Evolutionary conservation across 768 basidiomycete species (phyloP), one percentile per base, ranked within the genome.

Genomic region (Mycena crocata): DNA sequence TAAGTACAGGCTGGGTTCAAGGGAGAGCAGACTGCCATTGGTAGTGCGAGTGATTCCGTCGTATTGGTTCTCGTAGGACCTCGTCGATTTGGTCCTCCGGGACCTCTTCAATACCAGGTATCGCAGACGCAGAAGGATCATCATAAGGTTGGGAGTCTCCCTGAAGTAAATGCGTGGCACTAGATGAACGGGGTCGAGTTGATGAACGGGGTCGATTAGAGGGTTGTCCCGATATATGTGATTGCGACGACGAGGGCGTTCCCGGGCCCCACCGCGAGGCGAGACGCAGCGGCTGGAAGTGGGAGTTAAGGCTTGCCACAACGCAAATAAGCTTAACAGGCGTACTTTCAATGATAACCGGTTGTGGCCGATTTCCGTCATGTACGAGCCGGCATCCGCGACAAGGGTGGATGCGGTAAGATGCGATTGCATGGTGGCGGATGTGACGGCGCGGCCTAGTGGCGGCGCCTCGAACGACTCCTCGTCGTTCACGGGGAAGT

Each of bases 371-470:
- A 32, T 58, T 39, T 60, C 24, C n/a, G 49, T 62, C 42, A 52
- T 55, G 54, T 46, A 24, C 0, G 73, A 73, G 14, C 74, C 74
- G 28, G 66, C 64, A 49, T 72, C 72, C 3, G 74, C 74, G 32
- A 75, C 74, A 0, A 75, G 72, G 2, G 74, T 75, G 19, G 72
- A 72, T 10, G 72, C 72, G 45, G 63, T 63, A n/a, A n/a, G n/a
- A n/a, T n/a, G n/a, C 31, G 74, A 75, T 23, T 71, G 28, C 40
- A 45, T 70, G 8, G 74, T 73, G n/a, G n/a, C n/a, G n/a, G n/a
- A n/a, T n/a, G n/a, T n/a, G 21, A 31, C 15, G n/a, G 68, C 57
- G 39, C 69, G 32, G 58, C 40, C 40, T 37, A 70, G 46, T 10
- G 50, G 46, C 5, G 24, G 57, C 12, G 65, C 46, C n/a, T 70